Conservation (phyloP, 2,329 filamentous ascomycete species). For the Didymella keratinophila region DNA sequence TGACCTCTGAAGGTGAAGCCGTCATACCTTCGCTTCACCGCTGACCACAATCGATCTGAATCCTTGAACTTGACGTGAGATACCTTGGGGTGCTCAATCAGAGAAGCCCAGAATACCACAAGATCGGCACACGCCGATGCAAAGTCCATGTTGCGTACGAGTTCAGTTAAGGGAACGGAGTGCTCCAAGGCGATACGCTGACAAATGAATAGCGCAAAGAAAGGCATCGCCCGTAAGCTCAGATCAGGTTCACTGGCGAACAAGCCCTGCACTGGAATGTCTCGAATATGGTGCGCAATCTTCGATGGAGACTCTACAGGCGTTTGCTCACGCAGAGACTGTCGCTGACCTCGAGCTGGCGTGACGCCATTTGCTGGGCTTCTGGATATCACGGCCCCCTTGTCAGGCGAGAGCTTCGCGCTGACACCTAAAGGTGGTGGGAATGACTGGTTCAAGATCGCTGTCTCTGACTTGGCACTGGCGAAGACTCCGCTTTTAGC, state of each 20-base stretch:
- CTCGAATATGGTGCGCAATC: conserved; percentile 35
- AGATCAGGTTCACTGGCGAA: conserved; percentile 34
- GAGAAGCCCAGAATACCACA: conserved; percentile 32
- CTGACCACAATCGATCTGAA: conserved; percentile 36
- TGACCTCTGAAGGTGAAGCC: conserved; percentile 47
- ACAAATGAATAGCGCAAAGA: conserved; percentile 47
- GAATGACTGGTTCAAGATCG: conserved; percentile 5
- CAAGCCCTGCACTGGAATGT: conserved; percentile 39
- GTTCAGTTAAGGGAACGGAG: conserved; percentile 20
- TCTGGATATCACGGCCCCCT: not conserved
- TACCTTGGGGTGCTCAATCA: conserved; percentile 17
- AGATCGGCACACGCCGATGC: conserved; percentile 18
- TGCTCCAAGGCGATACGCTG: conserved; percentile 34
- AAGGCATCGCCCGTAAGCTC: conserved; percentile 32
- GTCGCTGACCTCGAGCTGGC: not conserved
- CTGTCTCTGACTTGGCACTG: not conserved
- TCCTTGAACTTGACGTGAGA: conserved; percentile 20
- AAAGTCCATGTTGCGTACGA: conserved; percentile 26
- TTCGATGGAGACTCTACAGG: conserved; percentile 26
- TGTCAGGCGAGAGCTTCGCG: not conserved
- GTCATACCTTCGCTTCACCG: conserved; percentile 31
- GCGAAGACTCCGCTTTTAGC: not conserved
- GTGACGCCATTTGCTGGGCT: not conserved
- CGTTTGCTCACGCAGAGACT: not conserved
- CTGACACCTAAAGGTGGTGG: conserved; percentile 1